Conservation (phyloP, 2,329 filamentous ascomycete genomes). For the Fusarium multiceps region DNA sequence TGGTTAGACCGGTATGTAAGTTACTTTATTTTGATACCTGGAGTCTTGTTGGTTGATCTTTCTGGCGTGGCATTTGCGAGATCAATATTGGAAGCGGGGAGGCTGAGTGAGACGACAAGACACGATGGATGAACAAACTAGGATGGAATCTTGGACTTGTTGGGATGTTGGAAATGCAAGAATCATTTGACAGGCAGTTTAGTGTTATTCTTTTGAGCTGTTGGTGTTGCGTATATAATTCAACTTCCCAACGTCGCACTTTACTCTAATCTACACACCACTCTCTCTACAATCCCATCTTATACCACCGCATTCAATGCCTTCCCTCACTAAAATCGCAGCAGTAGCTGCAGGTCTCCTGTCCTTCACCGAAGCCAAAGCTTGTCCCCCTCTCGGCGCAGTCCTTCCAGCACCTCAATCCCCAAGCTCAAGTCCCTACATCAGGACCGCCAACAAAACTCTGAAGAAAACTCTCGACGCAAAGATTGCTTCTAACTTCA, state of each 20-base stretch:
- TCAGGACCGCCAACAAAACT: constrained; percentile 44
- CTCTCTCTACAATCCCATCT: neutral
- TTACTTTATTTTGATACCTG: neutral
- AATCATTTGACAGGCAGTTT: no score
- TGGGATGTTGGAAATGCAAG: neutral
- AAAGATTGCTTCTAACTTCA: constrained; percentile 43
- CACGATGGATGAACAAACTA: neutral
- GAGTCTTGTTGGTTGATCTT: neutral
- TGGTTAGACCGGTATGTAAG: no score
- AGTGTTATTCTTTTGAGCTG: no score
- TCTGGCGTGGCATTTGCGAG: neutral
- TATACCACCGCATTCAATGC: neutral
- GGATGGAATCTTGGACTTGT: neutral
- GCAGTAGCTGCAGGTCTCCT: constrained; percentile 26
- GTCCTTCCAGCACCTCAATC: constrained; percentile 53
- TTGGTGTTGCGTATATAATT: constrained; percentile 31
- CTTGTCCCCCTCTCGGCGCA: constrained; percentile 57
- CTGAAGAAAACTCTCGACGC: constrained; percentile 45
- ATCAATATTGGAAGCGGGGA: neutral
- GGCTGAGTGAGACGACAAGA: neutral
- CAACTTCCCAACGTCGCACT: no score
- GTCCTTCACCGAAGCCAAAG: constrained; percentile 46
- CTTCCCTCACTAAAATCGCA: constrained; percentile 31
- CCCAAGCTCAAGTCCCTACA: constrained; percentile 48
- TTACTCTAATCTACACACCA: neutral